These are phyloP conservation scores for Aegilops tauschii DNA, from an alignment of 176 grass and related monocot genomes.

Conservation along the genomic window DNA sequence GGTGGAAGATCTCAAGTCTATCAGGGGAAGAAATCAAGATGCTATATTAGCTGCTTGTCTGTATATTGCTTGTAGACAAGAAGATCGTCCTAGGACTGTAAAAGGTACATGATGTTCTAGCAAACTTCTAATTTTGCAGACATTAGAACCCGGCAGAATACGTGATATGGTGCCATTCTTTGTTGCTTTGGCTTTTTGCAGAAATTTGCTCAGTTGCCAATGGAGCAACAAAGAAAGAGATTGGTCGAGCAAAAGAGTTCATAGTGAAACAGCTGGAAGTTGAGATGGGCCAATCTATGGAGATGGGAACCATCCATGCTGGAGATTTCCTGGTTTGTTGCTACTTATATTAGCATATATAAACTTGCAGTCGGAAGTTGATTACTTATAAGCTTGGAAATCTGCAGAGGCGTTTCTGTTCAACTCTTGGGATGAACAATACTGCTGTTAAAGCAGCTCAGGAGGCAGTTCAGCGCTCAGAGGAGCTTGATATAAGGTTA, in stretches of 20 bases:
- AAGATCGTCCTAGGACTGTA: slow-evolving; percentile 78
- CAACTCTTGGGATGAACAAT: slow-evolving; percentile 89
- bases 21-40: slow-evolving; percentile 88
- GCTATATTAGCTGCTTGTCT: slow-evolving; percentile 83
- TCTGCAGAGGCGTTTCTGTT: slow-evolving; percentile 83
- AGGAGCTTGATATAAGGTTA: slow-evolving; percentile 89
- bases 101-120: slow-evolving; percentile 48
- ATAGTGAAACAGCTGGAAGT: slow-evolving; percentile 93
- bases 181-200: slow-evolving; percentile 19
- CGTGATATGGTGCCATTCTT: background rate
- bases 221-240: slow-evolving; percentile 94
- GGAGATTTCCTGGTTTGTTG: slow-evolving; percentile 80
- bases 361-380: background rate
- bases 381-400: slow-evolving; percentile 27
- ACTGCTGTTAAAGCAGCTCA: slow-evolving; percentile 87
- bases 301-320: slow-evolving; percentile 91
- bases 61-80: slow-evolving; percentile 93
- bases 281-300: slow-evolving; percentile 95
- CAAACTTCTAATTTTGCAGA: background rate
- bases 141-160: background rate
- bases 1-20: slow-evolving; percentile 87
- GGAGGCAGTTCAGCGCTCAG: slow-evolving; percentile 76
- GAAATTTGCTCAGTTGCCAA: slow-evolving; percentile 93
- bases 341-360: background rate
- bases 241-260: slow-evolving; percentile 87